phyloP scores from a whole-genome alignment of 352 stramenopile species.

The Pythium insidiosum region DNA sequence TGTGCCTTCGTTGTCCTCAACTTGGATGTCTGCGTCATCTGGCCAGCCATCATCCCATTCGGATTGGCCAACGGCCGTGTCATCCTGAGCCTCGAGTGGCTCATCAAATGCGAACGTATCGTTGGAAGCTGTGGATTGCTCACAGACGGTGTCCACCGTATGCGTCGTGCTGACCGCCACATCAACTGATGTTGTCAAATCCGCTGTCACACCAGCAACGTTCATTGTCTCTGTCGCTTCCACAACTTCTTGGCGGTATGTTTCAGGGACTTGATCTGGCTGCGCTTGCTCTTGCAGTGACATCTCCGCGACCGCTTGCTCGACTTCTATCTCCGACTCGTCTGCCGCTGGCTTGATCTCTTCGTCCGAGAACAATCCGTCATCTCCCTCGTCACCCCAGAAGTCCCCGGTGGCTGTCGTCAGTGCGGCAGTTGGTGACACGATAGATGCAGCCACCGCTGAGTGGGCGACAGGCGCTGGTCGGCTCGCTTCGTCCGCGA shows the following conservation, averaged over 20 bases:
- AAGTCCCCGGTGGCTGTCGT: constrained; percentile 29
- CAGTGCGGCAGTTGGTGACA: not conserved
- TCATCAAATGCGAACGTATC: not conserved
- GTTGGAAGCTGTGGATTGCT: no score
- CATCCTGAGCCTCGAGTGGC: not conserved
- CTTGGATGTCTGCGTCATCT: not conserved
- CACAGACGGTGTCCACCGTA: no score
- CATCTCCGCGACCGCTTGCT: constrained; percentile 27
- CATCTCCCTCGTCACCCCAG: constrained; percentile 50
- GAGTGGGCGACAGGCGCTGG: not conserved
- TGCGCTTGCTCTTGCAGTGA: constrained; percentile 1
- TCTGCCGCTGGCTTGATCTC: no score
- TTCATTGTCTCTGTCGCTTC: not conserved
- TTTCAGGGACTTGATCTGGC: not conserved
- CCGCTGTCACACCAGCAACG: no score
- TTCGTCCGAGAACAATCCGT: constrained; percentile 46
- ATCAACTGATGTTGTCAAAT: no score
- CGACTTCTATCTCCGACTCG: constrained; percentile 13
- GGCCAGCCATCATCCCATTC: constrained; percentile 5
- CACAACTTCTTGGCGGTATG: not conserved
- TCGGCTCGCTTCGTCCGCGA: no score
- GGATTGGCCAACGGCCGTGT: not conserved
- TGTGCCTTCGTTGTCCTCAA: no score
- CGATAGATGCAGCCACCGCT: not conserved
- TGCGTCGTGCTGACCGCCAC: no score